These are phyloP conservation scores for Spatholobus suberectus DNA, from an alignment of 306 rosid genomes.

Conservation along the genomic window DNA sequence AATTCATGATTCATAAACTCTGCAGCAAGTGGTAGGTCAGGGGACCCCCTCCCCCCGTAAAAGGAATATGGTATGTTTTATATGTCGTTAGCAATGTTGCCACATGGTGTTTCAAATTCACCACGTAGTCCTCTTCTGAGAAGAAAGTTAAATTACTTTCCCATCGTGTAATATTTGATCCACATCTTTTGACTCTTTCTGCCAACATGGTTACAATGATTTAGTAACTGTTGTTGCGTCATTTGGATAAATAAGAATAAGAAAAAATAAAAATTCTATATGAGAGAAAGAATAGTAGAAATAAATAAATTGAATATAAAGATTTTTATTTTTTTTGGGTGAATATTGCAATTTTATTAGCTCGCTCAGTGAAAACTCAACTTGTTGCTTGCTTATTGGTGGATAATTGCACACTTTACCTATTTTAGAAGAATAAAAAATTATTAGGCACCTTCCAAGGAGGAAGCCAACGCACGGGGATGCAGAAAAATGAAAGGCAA, in stretches of 20 bases:
- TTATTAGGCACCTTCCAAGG: neutral
- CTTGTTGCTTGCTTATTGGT: neutral
- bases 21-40: constrained; percentile 17
- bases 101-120: constrained; percentile 7
- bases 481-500: neutral
- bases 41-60: neutral
- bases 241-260: neutral
- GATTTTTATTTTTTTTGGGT: neutral
- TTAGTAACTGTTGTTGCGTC: neutral
- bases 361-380: too few relatives aligned
- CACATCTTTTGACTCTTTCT: constrained; percentile 7
- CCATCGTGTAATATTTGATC: neutral
- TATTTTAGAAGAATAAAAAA: neutral
- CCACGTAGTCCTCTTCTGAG: neutral
- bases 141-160: constrained; percentile 12
- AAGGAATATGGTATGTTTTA: constrained; percentile 32
- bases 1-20: constrained; percentile 19
- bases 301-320: neutral
- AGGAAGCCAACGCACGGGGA: neutral
- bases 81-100: constrained; percentile 38
- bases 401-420: neutral
- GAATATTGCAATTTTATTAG: neutral
- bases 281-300: neutral
- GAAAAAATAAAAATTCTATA: neutral
- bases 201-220: neutral